Base-by-base conservation (phyloP, 2,329 filamentous ascomycete species). In the Neocatenulostroma microsporum region DNA sequence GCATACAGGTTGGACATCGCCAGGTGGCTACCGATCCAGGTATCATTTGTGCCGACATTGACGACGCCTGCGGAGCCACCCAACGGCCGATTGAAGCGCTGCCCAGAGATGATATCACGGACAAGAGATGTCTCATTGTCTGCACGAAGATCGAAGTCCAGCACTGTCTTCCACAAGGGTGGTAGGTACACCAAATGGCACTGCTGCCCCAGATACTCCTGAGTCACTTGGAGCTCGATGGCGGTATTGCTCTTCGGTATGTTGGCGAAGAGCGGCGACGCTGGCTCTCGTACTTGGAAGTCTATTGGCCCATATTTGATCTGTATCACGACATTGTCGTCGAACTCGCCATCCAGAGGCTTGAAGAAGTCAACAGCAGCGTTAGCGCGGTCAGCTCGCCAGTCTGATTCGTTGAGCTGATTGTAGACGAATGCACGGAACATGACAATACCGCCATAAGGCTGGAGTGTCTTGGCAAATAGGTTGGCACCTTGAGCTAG, bases 251-350 rank as follows among this genome's bases (percentile, higher is more conserved):
- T 72, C 3, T 70, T 54, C 26, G 48, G 54, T 5, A 74, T 48
- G 30, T 70, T 65, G 5, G 66, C 69, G 44, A 84, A 82, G 1
- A 85, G 60, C 0, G 81, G 80, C 3, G 74, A 81, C 1, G 69
- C 60, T 1, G 80, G 75, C 54, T 84, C 80, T 23, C 80, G 72
- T 9, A 83, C 76, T 49, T 84, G 80, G 57, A 84, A 84, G 51
- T 84, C 80, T 41, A 84, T 84, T 0, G 80, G 79, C 8, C 81
- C 80, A 44, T 80, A 82, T 57, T 84, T 85, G 58, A 84, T 78
- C 53, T 85, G 80, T 2, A 84, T 68, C 0, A 84, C 68, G 0
- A 84, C 79, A 30, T 84, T 84, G 30, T 79, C 74, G 15, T 80
- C 75, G 39, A 84, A 84, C 41, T 77, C 56, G 4, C 68, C 72